These are phyloP conservation scores for Fusarium longipes DNA, from an alignment of 2,329 filamentous ascomycete species.

Conservation along the genomic window DNA sequence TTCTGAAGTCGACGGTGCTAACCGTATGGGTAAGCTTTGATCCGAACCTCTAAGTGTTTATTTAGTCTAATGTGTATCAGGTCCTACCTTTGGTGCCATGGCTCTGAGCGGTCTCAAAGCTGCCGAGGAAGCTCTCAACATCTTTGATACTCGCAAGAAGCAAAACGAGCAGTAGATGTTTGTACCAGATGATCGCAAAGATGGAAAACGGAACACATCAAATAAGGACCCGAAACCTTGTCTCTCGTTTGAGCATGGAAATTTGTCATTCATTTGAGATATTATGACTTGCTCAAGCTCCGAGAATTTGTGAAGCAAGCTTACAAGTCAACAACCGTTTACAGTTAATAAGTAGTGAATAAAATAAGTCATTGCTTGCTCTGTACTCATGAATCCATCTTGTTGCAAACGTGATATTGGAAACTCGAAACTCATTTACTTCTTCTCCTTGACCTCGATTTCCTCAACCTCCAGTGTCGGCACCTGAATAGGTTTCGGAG, in stretches of 20 bases:
- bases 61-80: slow-evolving; percentile 37
- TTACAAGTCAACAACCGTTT: not conserved
- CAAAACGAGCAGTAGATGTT: slow-evolving; percentile 71
- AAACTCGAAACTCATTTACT: not conserved
- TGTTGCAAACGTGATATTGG: not conserved
- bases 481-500: slow-evolving; percentile 37
- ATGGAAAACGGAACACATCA: not conserved
- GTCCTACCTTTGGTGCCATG: slow-evolving; percentile 90
- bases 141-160: slow-evolving; percentile 81
- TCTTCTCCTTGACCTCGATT: not conserved
- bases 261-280: slow-evolving; percentile 29
- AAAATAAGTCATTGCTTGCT: slow-evolving; percentile 8
- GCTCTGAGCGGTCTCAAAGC: slow-evolving; percentile 88
- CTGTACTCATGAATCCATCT: not conserved
- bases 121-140: slow-evolving; percentile 83
- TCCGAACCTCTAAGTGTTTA: accelerated
- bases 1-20: slow-evolving; percentile 88
- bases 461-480: not conserved
- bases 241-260: slow-evolving; percentile 33
- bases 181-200: not conserved
- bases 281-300: not conserved
- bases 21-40: slow-evolving; percentile 78
- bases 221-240: not conserved
- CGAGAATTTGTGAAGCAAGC: not conserved
- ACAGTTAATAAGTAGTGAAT: not conserved